Base-by-base conservation (phyloP, 305 asterid genomes). In the Withania somnifera region DNA sequence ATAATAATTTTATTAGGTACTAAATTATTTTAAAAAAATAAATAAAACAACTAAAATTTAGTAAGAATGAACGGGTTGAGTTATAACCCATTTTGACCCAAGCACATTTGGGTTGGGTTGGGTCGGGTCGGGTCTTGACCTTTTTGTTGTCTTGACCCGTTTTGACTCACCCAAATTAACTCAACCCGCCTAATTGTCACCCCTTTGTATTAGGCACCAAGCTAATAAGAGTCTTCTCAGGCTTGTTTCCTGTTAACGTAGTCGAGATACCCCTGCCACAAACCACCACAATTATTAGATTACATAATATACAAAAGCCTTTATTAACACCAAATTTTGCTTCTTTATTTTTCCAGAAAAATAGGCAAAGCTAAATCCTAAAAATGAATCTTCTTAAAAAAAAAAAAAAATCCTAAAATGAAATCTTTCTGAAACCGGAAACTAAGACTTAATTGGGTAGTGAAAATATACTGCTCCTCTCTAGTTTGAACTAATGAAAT, bases 261-360 rank as follows among this genome's bases (percentile, higher is more conserved):
- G 60, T 88, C 91, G 77, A 88, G 51, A 61, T 87, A 88, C 10
- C 88, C 91, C 91, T 87, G 91, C 71, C 36, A 81, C 50, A 30
- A 54, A 61, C 15, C 56, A 81, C 19, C 60, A 83, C 11, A 45
- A 54, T 28, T 40, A 19, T 20, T 19, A 45, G 42, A 71, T 6
- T 61, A 26, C 51, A 53, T 32, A 52, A 52, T 36, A 7, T 38
- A 32, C 17, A 34, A n/a, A 22, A 28, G 19, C 4, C 73, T 40
- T 1, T 2, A 77, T 28, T 42, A 50, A 5, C 19, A 54, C 42
- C 71, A 77, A 24, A 81, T n/a, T 77, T 30, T 42, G 57, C 36
- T 19, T 17, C 4, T 28, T 20, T 15, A 8, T 58, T 40, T 15
- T 17, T 0, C 2, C 11, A 64, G 22, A 0, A 22, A 30, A 24